Evolutionary conservation across 2,329 filamentous ascomycete species (phyloP), one percentile per base, ranked within the genome.

Genomic region (Colletotrichum sp.): DNA sequence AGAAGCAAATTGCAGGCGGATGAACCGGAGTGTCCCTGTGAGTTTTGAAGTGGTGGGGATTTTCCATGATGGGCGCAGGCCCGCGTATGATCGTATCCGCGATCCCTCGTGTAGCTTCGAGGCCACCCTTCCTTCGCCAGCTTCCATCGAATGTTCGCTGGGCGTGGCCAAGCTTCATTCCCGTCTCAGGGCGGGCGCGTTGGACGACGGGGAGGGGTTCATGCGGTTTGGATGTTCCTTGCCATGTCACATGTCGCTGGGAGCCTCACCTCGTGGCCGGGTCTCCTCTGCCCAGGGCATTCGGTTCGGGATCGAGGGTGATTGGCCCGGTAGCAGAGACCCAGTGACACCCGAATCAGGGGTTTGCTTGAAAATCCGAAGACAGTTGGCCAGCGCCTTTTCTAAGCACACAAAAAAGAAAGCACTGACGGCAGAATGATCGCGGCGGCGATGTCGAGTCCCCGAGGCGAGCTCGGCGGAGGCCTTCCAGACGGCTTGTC

Each of bases 181-280:
- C 57, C 34, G 64, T 68, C 64, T 75, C 73, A 57, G 34, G 55
- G 64, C 64, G 63, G 39, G 39, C 70, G 59, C 57, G 32, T 48
- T 19, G 64, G 59, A 65, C 44, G 32, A 68, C 32, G 44, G 19
- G 59, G 36, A 59, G 28, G 32, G 28, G 65, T 59, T 73, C 34
- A 75, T 74, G 59, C 48, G 34, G 64, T 68, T 59, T 59, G 64
- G n/a, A 68, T 30, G 22, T 68, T 16, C 55, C 64, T 68, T 61
- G 57, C 25, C 28, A 61, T 69, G 34, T 68, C 70, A 74, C 48
- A 69, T 60, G 61, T 64, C 61, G 28, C 39, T 48, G 32, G 32
- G 70, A 73, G 69, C 70, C 74, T 65, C 64, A 76, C 57, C 57
- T 73, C 59, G 70, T 59, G 71, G 64, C 64, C 28, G 32, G 70